A percentile compares a stretch with the other conserved stretches of the same genome.
phyloP scores from a whole-genome alignment of 805 yeast genomes.

The Teunomyces aglyptinius region DNA sequence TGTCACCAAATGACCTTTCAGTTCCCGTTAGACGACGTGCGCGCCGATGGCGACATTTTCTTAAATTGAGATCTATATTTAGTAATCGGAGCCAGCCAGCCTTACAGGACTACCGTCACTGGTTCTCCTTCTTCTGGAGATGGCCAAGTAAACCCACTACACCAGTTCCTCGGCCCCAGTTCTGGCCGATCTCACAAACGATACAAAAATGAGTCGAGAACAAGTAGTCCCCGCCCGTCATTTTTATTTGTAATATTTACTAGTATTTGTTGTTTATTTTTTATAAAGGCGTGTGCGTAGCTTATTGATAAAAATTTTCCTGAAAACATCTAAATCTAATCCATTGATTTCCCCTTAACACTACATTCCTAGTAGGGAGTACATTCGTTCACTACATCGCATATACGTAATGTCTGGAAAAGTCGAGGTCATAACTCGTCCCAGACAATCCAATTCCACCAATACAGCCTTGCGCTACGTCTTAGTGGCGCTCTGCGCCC shows the following conservation, averaged over 20 bases:
- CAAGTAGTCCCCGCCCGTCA: not conserved
- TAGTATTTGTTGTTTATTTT: not conserved
- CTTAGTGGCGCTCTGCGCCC: conserved; percentile 1
- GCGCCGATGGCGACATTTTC: not conserved
- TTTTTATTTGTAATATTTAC: not conserved
- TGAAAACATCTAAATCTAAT: not conserved
- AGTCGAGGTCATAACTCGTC: not conserved
- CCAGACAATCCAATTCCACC: not conserved
- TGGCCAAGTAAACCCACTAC: too few relatives aligned
- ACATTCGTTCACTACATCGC: not conserved
- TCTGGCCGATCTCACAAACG: too few relatives aligned
- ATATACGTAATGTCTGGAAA: not conserved
- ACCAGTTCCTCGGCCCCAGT: too few relatives aligned
- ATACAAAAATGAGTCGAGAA: too few relatives aligned
- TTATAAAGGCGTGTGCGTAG: not conserved
- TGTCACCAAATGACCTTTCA: not conserved
- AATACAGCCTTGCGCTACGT: not conserved
- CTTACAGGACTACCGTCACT: too few relatives aligned
- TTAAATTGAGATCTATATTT: not conserved
- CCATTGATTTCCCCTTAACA: not conserved
- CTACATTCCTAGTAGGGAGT: not conserved
- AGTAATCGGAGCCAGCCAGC: not conserved
- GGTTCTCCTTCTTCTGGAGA: too few relatives aligned
- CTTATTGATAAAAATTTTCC: not conserved
- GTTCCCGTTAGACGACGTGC: not conserved